A percentile compares a stretch with the other conserved stretches of the same genome.
phyloP scores from a whole-genome alignment of 2,329 filamentous ascomycete genomes.

The Incumbomyces delicatus region DNA sequence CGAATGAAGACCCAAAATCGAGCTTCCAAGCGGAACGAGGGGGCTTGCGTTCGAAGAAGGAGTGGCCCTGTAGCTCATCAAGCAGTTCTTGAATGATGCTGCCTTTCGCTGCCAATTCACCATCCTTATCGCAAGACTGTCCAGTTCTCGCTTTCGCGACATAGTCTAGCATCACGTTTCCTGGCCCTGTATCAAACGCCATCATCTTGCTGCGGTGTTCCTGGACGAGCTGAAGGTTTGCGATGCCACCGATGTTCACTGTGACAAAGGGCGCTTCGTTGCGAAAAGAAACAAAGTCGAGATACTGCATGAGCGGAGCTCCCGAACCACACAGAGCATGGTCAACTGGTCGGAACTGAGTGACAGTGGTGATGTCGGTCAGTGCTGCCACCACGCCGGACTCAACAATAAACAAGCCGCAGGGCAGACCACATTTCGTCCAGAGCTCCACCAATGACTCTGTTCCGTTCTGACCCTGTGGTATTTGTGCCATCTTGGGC shows the following conservation, averaged over 20 bases:
- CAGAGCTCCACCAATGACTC: slow-evolving; percentile 22
- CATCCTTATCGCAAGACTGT: slow-evolving; percentile 22
- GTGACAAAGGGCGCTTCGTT: slow-evolving; percentile 20
- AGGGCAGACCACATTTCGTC: slow-evolving; percentile 23
- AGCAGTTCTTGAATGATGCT: slow-evolving; percentile 17
- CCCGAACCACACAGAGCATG: slow-evolving; percentile 24
- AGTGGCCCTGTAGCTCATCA: slow-evolving; percentile 17
- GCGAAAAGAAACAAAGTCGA: slow-evolving; percentile 25
- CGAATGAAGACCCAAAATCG: slow-evolving; percentile 23
- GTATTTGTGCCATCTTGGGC: slow-evolving; percentile 15
- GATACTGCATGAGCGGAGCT: slow-evolving; percentile 26
- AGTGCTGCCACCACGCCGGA: slow-evolving; percentile 25
- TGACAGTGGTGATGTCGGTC: slow-evolving; percentile 24
- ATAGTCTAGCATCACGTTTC: slow-evolving; percentile 27
- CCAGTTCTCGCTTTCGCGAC: slow-evolving; percentile 22
- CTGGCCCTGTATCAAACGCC: slow-evolving; percentile 25
- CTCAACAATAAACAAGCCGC: slow-evolving; percentile 25
- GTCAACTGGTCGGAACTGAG: slow-evolving; percentile 24
- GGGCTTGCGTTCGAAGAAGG: slow-evolving; percentile 22
- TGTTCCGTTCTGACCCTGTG: slow-evolving; percentile 14
- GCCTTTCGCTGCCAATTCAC: slow-evolving; percentile 22
- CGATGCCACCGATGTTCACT: slow-evolving; percentile 26
- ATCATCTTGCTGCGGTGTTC: slow-evolving; percentile 24
- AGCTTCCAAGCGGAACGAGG: slow-evolving; percentile 24
- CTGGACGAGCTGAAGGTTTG: slow-evolving; percentile 24